phyloP scores from a whole-genome alignment of 192 early-diverging fungal species.

The Dispira simplex region DNA sequence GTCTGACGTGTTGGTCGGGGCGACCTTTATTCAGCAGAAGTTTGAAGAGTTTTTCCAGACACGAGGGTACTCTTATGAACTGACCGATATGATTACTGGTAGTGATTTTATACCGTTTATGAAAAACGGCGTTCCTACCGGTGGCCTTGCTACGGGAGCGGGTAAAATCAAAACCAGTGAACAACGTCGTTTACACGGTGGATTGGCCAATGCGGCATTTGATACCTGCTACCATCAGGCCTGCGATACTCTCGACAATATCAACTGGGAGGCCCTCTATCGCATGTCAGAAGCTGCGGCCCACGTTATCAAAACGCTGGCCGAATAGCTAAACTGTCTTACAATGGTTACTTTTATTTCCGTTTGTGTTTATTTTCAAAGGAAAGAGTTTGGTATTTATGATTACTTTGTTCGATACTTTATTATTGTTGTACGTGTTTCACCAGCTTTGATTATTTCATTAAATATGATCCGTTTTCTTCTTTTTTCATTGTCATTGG shows the following conservation, averaged over 20 bases:
- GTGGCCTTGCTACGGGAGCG: conserved; percentile 48
- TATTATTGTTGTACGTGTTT: neutral
- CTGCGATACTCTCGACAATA: conserved; percentile 48
- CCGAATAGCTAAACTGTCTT: neutral
- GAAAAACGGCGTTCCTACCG: conserved; percentile 40
- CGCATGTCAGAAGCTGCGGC: conserved; percentile 27
- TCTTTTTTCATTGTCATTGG: neutral
- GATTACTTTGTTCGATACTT: neutral
- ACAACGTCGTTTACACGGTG: conserved; percentile 36
- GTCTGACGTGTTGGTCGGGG: conserved; percentile 23
- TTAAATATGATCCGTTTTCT: neutral
- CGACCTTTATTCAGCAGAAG: conserved; percentile 35
- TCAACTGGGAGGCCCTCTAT: conserved; percentile 36
- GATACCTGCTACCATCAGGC: conserved; percentile 55
- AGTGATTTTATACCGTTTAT: conserved; percentile 55
- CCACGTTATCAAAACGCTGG: neutral
- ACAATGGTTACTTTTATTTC: too few species aligned
- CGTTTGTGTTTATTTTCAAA: too few species aligned
- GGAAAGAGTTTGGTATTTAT: too few species aligned
- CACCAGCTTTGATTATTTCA: neutral
- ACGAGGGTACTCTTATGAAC: conserved; percentile 27
- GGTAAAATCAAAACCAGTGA: conserved; percentile 37
- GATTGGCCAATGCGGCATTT: conserved; percentile 41
- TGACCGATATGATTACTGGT: conserved; percentile 40
- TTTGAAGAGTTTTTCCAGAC: conserved; percentile 39